phyloP scores from a whole-genome alignment of 73 alveolate genomes.

The Paramecium tetraurelia region DNA sequence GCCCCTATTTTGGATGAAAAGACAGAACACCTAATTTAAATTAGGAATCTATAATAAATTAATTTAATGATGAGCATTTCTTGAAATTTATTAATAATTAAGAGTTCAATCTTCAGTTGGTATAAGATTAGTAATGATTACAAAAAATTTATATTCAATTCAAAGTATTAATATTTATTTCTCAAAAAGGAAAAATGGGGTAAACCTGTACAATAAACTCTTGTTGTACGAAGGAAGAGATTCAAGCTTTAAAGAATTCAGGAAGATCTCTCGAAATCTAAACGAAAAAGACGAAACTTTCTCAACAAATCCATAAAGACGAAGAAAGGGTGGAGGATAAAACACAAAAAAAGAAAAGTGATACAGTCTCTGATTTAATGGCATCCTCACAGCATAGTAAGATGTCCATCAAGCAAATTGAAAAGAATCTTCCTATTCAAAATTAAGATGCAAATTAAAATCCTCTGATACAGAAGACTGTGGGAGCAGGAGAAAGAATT shows the following conservation, averaged over 20 bases:
- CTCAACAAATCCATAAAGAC: background rate
- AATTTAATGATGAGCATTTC: background rate
- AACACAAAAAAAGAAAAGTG: slow-evolving; percentile 12
- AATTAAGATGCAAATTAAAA: background rate
- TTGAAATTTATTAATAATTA: background rate
- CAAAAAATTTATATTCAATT: background rate
- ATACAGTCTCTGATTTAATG: slow-evolving; percentile 20
- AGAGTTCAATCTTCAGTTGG: background rate
- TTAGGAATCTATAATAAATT: background rate
- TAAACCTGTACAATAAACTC: background rate
- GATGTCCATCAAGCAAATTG: background rate
- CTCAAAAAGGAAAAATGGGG: background rate
- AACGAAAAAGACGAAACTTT: background rate
- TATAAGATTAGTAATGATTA: background rate
- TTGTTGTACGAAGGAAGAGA: slow-evolving; percentile 12
- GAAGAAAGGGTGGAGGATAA: background rate
- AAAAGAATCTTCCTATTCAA: background rate
- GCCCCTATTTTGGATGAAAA: background rate
- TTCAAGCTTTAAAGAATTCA: background rate
- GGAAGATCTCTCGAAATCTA: background rate
- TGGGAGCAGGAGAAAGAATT: background rate
- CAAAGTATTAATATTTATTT: background rate
- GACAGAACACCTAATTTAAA: background rate
- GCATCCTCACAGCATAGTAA: background rate
- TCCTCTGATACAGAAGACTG: background rate